Base-by-base conservation (phyloP, 208 protist genomes). In the Leishmania guyanensis region DNA sequence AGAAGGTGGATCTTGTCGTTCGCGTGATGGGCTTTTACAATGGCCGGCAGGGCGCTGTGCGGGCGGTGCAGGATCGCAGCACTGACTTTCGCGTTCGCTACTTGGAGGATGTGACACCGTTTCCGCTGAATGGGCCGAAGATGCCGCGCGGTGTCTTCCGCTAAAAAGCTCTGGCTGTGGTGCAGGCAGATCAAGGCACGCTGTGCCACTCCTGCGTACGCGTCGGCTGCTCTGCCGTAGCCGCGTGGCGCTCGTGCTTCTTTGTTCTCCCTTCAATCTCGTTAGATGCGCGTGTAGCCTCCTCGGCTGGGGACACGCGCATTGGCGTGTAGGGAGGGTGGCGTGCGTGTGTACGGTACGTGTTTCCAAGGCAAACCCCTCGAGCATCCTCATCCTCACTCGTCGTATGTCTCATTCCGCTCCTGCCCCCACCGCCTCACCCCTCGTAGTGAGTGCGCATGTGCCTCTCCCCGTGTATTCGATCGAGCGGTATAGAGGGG, bases 1-100 rank as follows among this genome's bases (percentile, higher is more conserved):
- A 97, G 69, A 97, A 97, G 84, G 86, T 97, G 66, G 91, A 96
- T n/a, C 86, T 97, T 29, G 94, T 97, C 26, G 88, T 97, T 71
- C 91, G 94, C 29, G 94, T 97, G 29, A 96, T 97, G 93, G 94
- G 94, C 39, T 97, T 96, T 70, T 97, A 97, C 85, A 97, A 97
- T 77, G 92, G 94, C 58, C 86, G 94, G 29, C 94, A 97, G 78
- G 94, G 94, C 33, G 94, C 94, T 22, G 92, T 97, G 79, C 90
- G 93, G 43, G 94, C 94, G 4, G 92, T 97, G 64, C 91, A 95
- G 82, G 94, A 97, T 78, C 91, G 94, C 75, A 88, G 83, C 16
- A 84, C 86, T 22, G 91, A 96, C 39, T 97, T 92, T 79, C 58
- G 88, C 5, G 93, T 97, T 78, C 86, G 93, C 48, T 96, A 96